Conservation (phyloP, 495 filamentous ascomycete genomes). For the Aspergillus avenaceus region DNA sequence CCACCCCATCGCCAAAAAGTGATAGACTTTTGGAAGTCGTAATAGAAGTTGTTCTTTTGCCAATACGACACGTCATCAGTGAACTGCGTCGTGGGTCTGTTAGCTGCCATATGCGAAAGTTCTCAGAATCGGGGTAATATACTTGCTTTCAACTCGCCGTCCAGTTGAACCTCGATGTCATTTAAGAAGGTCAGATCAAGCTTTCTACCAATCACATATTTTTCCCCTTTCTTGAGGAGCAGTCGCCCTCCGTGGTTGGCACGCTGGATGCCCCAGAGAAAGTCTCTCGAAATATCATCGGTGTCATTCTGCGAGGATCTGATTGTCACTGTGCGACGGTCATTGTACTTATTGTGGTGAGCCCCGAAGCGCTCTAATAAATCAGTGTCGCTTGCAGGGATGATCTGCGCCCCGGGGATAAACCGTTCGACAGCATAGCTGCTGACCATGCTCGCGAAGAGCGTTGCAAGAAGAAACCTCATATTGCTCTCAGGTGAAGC, state of each 20-base stretch:
- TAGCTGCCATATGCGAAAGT: not conserved
- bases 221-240: conserved; percentile 45
- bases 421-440: conserved; percentile 10
- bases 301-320: conserved; percentile 46
- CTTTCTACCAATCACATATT: conserved; percentile 53
- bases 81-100: conserved; percentile 32
- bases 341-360: conserved; percentile 23
- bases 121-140: not conserved
- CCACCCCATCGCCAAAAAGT: conserved; percentile 61
- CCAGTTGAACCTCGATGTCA: conserved; percentile 52
- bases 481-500: conserved; percentile 7
- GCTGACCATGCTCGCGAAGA: conserved; percentile 21
- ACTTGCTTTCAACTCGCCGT: conserved; percentile 50
- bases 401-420: conserved; percentile 26
- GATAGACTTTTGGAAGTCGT: conserved; percentile 56
- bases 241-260: conserved; percentile 54
- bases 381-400: conserved; percentile 20
- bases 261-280: conserved; percentile 45
- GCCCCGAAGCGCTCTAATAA: conserved; percentile 24
- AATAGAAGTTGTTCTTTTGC: conserved; percentile 53
- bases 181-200: conserved; percentile 53
- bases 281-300: conserved; percentile 52
- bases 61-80: conserved; percentile 56
- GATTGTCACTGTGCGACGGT: conserved; percentile 46
- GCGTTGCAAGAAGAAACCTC: conserved; percentile 23